phyloP scores from a whole-genome alignment of 345 rosid species.

The Pistacia vera region DNA sequence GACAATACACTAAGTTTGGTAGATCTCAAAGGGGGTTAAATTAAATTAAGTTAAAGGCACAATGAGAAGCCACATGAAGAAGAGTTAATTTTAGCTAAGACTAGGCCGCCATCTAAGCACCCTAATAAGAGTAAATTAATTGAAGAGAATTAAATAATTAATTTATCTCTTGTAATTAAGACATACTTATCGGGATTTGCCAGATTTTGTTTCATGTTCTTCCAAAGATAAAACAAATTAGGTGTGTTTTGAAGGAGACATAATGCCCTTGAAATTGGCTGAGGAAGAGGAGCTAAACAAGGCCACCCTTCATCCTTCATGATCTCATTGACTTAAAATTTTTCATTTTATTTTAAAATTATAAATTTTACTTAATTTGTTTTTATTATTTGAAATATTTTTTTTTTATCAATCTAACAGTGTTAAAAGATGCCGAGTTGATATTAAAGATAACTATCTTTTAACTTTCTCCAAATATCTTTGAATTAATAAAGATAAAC shows the following conservation, averaged over 20 bases:
- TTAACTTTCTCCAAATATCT: too few relatives aligned
- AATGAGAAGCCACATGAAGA: slow-evolving; percentile 13
- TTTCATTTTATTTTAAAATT: neutral
- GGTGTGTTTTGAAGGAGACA: slow-evolving; percentile 28
- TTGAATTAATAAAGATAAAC: too few relatives aligned
- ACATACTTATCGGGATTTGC: slow-evolving; percentile 67
- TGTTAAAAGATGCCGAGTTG: too few relatives aligned
- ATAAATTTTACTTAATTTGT: too few relatives aligned
- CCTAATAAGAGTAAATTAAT: neutral
- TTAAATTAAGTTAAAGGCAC: too few relatives aligned
- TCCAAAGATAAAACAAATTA: slow-evolving; percentile 8
- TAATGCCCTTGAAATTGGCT: slow-evolving; percentile 28
- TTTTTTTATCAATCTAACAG: too few relatives aligned
- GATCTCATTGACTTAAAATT: neutral
- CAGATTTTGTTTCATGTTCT: slow-evolving; percentile 49
- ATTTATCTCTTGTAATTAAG: slow-evolving; percentile 5
- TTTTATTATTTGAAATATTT: too few relatives aligned
- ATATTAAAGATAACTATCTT: too few relatives aligned
- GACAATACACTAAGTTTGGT: too few relatives aligned
- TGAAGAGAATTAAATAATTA: slow-evolving; percentile 2
- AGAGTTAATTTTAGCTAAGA: neutral
- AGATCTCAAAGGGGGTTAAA: too few relatives aligned
- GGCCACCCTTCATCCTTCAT: neutral
- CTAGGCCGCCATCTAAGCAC: neutral
- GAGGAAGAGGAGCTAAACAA: slow-evolving; percentile 30